These are phyloP conservation scores for Brettanomyces bruxellensis DNA, from an alignment of 805 yeast genomes.

Conservation along the genomic window DNA sequence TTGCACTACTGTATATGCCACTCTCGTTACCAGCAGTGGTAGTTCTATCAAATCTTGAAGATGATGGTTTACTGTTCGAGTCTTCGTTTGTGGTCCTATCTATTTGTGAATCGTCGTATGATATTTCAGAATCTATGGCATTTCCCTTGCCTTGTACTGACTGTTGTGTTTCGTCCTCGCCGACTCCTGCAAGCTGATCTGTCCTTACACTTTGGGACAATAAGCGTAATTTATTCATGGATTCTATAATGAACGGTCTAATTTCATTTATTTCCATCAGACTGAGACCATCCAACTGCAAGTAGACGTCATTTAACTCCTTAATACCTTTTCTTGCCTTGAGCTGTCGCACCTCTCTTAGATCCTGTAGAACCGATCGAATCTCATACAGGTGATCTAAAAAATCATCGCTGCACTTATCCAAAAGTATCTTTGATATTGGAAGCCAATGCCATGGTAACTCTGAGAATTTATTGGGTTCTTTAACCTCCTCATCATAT, in stretches of 20 bases:
- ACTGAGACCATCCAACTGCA: slow-evolving; percentile 76
- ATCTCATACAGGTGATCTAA: slow-evolving; percentile 63
- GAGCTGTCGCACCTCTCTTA: slow-evolving; percentile 72
- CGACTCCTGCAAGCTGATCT: slow-evolving; percentile 4
- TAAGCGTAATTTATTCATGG: slow-evolving; percentile 70
- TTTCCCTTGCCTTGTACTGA: slow-evolving; percentile 1
- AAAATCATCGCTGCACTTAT: slow-evolving; percentile 68
- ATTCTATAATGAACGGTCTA: slow-evolving; percentile 68
- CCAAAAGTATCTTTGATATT: slow-evolving; percentile 57
- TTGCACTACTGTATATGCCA: not conserved
- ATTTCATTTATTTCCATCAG: slow-evolving; percentile 81
- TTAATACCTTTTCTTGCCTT: slow-evolving; percentile 75
- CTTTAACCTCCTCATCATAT: slow-evolving; percentile 57
- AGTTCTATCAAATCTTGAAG: not conserved
- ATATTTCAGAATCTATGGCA: not conserved
- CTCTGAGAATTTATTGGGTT: slow-evolving; percentile 50
- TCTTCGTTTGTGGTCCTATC: slow-evolving; percentile 1
- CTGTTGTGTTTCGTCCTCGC: slow-evolving; percentile 1
- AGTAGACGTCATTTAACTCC: slow-evolving; percentile 71
- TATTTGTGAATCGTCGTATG: not conserved
- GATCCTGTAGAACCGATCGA: slow-evolving; percentile 66
- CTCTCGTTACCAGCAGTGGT: not conserved
- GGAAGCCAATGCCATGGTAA: slow-evolving; percentile 91
- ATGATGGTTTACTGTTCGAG: not conserved
- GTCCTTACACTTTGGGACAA: slow-evolving; percentile 31